Base-by-base conservation (phyloP, 805 yeast species). In the Candida verbasci region DNA sequence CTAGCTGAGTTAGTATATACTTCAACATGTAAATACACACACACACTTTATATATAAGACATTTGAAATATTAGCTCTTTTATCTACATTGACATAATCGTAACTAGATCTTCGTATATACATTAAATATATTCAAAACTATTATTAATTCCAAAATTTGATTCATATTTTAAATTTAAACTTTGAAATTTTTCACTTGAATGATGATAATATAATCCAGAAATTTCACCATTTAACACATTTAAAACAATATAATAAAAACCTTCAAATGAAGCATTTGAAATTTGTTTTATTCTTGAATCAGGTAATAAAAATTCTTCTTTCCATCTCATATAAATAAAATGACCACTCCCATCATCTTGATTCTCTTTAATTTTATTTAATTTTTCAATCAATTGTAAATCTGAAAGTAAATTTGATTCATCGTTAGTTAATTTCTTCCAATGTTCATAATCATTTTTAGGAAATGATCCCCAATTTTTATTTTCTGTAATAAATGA, bases 301-400 rank as follows among this genome's bases (percentile, higher is more conserved):
- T 87, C 95, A 0, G 95, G 95, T 7, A 85, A 80, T 42, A 89
- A 61, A 52, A 87, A 87, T 50, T 80, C 76, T 58, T 89, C 97
- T 60, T 89, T 89, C 97, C 97, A 89, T 47, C 96, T 72, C 96
- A 89, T 89, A 55, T 79, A 89, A 5, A 89, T 60, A 49, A 50
- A 55, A 17, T 57, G n/a, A n/a, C n/a, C 48, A 15, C 48, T 45
- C 32, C 60, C 59, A 24, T 53, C 57, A 22, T 45, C 34, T 16
- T 65, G 65, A 20, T 49, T 31, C 9, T 18, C 9, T 43, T 60
- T 63, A 31, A 66, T 62, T 20, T 39, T 42, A 12, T 41, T 40
- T 37, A 67, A 52, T 35, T 55, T 56, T 24, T 47, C 41, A 23
- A 50, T 41, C 26, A 67, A 47, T 29, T 56, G 52, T 10, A 34